phyloP scores from a whole-genome alignment of 768 basidiomycete genomes.

The Kwoniella europaea region DNA sequence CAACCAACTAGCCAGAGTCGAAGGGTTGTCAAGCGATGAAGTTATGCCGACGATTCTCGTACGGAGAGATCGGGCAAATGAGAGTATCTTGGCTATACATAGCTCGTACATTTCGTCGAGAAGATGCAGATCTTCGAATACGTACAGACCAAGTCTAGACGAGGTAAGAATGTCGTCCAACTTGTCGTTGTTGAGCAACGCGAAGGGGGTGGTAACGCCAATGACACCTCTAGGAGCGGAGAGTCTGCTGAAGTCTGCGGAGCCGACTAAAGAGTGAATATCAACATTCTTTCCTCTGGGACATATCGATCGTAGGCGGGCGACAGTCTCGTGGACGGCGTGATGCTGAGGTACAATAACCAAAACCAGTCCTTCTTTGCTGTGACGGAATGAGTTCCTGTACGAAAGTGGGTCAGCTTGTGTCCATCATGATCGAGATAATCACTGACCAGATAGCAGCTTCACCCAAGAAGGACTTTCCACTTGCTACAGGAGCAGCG shows the following conservation, averaged over 20 bases:
- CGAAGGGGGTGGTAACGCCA: conserved; percentile 42
- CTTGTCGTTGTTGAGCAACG: conserved; percentile 39
- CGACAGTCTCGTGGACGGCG: conserved; percentile 64
- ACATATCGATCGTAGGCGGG: conserved; percentile 42
- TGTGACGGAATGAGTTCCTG: conserved; percentile 67
- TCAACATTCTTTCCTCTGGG: conserved; percentile 56
- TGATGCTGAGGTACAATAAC: conserved; percentile 69
- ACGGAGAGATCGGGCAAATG: conserved; percentile 67
- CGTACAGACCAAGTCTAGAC: conserved; percentile 67
- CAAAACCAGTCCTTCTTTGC: conserved; percentile 65
- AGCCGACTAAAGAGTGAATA: conserved; percentile 54
- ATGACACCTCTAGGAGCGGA: conserved; percentile 19
- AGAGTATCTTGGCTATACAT: conserved; percentile 72
- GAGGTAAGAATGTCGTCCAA: conserved; percentile 32
- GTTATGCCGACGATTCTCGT: conserved; percentile 79
- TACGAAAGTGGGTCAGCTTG: conserved; percentile 19
- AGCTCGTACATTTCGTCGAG: conserved; percentile 83
- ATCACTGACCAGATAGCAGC: conserved; percentile 69
- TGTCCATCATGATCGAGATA: neutral
- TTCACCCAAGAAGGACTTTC: conserved; percentile 77
- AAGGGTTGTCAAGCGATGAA: conserved; percentile 77
- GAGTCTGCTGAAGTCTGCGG: conserved; percentile 53
- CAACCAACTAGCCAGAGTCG: conserved; percentile 83
- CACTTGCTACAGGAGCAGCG: conserved; percentile 77
- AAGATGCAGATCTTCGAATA: conserved; percentile 85